phyloP scores from a whole-genome alignment of 208 protist genomes.

The Jaenimonas drosophilae region DNA sequence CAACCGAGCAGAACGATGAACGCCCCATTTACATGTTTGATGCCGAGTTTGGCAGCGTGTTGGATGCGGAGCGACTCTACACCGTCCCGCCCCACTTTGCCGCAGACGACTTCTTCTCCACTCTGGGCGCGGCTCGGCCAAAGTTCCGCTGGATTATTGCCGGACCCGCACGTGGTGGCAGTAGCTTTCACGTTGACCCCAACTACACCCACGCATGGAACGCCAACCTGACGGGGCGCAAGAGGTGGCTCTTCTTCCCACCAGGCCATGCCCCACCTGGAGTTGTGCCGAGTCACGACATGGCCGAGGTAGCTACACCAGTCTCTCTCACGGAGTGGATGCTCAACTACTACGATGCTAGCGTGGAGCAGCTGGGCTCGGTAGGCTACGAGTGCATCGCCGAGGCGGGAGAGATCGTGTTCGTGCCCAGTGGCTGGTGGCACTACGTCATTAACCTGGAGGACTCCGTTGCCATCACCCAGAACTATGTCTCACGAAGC shows the following conservation, averaged over 20 bases:
- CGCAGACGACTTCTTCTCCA: conserved; percentile 77
- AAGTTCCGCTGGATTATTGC: conserved; percentile 88
- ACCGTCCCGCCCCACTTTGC: conserved; percentile 73
- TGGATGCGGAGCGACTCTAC: conserved; percentile 52
- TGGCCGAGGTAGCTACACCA: conserved; percentile 77
- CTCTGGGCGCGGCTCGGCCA: conserved; percentile 47
- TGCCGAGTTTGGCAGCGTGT: conserved; percentile 57
- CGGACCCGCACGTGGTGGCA: conserved; percentile 69
- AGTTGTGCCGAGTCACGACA: conserved; percentile 66
- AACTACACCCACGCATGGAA: conserved; percentile 88
- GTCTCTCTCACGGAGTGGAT: conserved; percentile 88
- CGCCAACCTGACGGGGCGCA: conserved; percentile 77
- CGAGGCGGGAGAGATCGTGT: conserved; percentile 85
- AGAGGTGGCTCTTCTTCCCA: conserved; percentile 86
- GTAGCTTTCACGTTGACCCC: conserved; percentile 86
- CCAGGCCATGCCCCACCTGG: conserved; percentile 57
- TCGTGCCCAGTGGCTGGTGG: conserved; percentile 87
- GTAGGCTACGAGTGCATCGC: conserved; percentile 78
- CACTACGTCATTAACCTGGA: conserved; percentile 87
- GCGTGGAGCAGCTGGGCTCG: conserved; percentile 38
- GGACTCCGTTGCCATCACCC: conserved; percentile 79
- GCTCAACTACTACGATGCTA: conserved; percentile 77
- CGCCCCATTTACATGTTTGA: conserved; percentile 90
- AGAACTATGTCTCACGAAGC: conserved; percentile 82
- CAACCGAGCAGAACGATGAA: conserved; percentile 65